Evolutionary conservation across 2,329 filamentous ascomycete genomes (phyloP).

Genomic region (Juglanconis oblonga): DNA sequence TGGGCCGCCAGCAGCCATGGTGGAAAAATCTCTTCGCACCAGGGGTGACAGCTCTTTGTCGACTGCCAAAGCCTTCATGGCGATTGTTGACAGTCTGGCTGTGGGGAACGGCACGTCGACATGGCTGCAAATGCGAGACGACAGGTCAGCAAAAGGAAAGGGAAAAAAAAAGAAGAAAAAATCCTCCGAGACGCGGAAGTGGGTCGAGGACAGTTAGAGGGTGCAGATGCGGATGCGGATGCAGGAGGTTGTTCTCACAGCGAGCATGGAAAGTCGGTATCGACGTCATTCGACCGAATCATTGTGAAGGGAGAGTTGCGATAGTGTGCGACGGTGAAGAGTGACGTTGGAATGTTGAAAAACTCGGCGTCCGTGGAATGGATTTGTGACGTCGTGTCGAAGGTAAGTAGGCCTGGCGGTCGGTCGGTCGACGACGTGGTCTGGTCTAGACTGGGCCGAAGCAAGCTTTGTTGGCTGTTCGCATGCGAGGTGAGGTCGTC

Average conservation of each 20-base stretch:
- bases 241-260: conserved; percentile 45
- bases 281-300: conserved; percentile 37
- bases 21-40: conserved; percentile 21
- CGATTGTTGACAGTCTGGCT: conserved; percentile 71
- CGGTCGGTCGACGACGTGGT: background rate
- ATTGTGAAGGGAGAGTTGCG: conserved; percentile 20
- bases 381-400: background rate
- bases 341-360: background rate
- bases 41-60: conserved; percentile 82
- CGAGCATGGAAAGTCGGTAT: conserved; percentile 58
- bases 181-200: background rate
- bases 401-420: background rate
- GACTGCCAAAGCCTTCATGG: conserved; percentile 73
- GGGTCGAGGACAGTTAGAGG: conserved; percentile 8
- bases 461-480: background rate
- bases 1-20: background rate
- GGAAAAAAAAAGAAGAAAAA: background rate
- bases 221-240: conserved; percentile 14
- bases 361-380: background rate
- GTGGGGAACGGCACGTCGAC: conserved; percentile 81
- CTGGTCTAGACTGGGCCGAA: background rate
- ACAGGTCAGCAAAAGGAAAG: background rate
- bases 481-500: background rate
- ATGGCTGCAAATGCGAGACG: conserved; percentile 46
- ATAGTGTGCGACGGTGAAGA: background rate